These are phyloP conservation scores for Salix arbutifolia DNA, from an alignment of 345 rosid species.

Conservation along the genomic window DNA sequence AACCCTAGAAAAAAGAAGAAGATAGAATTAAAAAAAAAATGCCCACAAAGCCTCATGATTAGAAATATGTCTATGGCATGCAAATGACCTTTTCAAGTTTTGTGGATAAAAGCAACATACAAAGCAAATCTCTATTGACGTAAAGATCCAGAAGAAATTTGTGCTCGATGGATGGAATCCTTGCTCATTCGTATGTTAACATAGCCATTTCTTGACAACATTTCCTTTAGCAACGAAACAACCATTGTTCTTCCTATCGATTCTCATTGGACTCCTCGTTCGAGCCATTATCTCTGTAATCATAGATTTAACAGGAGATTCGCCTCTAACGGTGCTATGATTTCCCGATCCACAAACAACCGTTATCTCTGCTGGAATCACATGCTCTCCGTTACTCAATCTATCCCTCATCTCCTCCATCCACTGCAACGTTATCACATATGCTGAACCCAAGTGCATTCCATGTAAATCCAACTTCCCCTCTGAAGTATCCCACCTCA, in stretches of 20 bases:
- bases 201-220: conserved; percentile 8
- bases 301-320: conserved; percentile 63
- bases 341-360: conserved; percentile 73
- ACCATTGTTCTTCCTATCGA: conserved; percentile 64
- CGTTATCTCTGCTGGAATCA: conserved; percentile 53
- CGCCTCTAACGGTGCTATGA: conserved; percentile 63
- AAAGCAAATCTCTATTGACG: neutral
- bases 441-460: conserved; percentile 67
- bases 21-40: too few relatives aligned
- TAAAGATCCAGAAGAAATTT: neutral
- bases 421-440: conserved; percentile 70
- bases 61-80: too few relatives aligned
- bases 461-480: conserved; percentile 84
- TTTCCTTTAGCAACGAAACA: conserved; percentile 28
- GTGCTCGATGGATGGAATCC: neutral
- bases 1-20: too few relatives aligned
- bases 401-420: conserved; percentile 49
- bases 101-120: neutral
- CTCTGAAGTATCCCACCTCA: conserved; percentile 49
- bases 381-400: conserved; percentile 30
- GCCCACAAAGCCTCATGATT: too few relatives aligned
- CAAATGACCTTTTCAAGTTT: neutral
- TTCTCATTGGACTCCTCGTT: conserved; percentile 58
- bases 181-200: neutral
- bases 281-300: conserved; percentile 52